Evolutionary conservation across 352 stramenopile species (phyloP).

Genomic region (Phytophthora ramorum): DNA sequence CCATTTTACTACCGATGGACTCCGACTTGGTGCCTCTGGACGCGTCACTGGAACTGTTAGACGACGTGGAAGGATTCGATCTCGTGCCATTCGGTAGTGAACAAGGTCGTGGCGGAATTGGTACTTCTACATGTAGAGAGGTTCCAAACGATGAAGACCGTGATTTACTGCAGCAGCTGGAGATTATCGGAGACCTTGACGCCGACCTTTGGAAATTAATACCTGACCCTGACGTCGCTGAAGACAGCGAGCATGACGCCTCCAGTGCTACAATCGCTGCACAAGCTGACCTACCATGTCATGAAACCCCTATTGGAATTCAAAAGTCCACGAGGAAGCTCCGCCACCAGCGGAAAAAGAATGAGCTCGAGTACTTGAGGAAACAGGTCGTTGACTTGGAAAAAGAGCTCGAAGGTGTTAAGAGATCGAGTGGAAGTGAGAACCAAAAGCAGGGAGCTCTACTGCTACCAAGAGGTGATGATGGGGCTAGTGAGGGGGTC

Average conservation of each 20-base stretch:
- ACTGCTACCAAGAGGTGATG: not conserved
- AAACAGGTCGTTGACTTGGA: slow-evolving; percentile 37
- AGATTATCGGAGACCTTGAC: slow-evolving; percentile 5
- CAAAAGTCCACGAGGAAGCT: slow-evolving; percentile 12
- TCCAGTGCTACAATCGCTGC: not conserved
- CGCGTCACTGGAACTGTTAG: slow-evolving; percentile 14
- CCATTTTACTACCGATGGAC: not conserved
- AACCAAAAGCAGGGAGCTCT: not conserved
- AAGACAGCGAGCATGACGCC: not conserved
- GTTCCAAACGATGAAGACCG: not conserved
- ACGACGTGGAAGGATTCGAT: slow-evolving; percentile 18
- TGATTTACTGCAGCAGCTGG: not conserved
- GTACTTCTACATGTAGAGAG: not conserved
- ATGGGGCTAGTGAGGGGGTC: not conserved
- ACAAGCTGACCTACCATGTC: not conserved
- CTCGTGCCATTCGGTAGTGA: not conserved
- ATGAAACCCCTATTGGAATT: not conserved
- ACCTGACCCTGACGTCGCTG: not conserved
- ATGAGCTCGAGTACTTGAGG: slow-evolving; percentile 42
- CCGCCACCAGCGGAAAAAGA: slow-evolving; percentile 26
- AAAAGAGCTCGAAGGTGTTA: slow-evolving; percentile 30
- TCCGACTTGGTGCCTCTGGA: not conserved
- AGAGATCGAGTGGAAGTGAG: not conserved
- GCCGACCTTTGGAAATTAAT: not conserved
- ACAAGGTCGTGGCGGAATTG: not conserved